phyloP scores from a whole-genome alignment of 176 grass and related monocot genomes.

The Thinopyrum elongatum region DNA sequence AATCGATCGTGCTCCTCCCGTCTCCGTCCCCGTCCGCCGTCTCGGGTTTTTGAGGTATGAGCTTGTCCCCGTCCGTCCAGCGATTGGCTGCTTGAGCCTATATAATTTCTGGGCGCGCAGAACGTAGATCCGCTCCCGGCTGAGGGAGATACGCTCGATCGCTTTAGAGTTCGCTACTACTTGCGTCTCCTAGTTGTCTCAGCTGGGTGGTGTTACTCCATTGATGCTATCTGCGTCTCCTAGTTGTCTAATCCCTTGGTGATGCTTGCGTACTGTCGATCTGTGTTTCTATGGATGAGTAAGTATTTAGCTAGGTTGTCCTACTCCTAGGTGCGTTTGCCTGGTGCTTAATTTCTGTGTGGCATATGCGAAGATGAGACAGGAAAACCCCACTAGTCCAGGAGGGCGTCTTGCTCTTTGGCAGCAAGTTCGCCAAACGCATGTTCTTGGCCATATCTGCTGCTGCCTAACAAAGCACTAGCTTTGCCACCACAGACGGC shows the following conservation, averaged over 20 bases:
- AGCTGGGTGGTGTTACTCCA: not conserved
- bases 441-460: not conserved
- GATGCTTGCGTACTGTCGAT: not conserved
- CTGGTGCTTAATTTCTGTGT: not conserved
- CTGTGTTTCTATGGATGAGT: not conserved
- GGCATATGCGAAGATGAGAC: not conserved
- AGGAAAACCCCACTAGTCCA: not conserved
- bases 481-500: not conserved
- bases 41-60: not conserved
- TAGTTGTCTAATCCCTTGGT: not conserved
- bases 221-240: not conserved
- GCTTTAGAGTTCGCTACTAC: not conserved
- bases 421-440: not conserved
- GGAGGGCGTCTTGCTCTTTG: not conserved
- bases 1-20: not conserved
- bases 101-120: rapidly evolving
- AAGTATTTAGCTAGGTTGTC: not conserved
- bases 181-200: not conserved
- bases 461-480: not conserved
- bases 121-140: not conserved
- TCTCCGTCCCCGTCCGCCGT: not conserved
- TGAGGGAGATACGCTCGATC: not conserved
- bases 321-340: too few relatives aligned
- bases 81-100: not conserved
- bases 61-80: not conserved